Evolutionary conservation across 257 asterid genomes (phyloP), one percentile per base, ranked within the genome.

Genomic region (Jaltomata sinuosa): DNA sequence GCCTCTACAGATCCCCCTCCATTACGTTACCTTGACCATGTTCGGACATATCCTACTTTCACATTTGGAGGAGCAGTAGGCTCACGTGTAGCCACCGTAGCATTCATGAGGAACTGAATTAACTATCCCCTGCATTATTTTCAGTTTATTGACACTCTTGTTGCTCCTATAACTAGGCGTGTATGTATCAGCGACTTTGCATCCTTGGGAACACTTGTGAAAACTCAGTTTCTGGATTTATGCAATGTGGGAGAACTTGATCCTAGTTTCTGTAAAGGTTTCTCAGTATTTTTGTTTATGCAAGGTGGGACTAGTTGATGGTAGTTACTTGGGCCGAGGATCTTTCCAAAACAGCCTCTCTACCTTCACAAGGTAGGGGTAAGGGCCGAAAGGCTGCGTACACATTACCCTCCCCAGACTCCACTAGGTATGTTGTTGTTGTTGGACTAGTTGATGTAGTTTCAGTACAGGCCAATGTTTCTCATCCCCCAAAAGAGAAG

Each of bases 51-150:
- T 81, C 99, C 98, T 18, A 96, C 97, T 5, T 94, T 94, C 76
- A 92, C 90, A 91, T 94, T 93, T 82, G 98, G 98, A 81, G 99
- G 99, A 72, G 89, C 95, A 10, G 95, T 90, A 71, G 99, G 99
- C 22, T 91, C 99, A 6, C 97, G 99, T 16, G 99, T 96, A 62
- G 99, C 99, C 74, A 94, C 99, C 0, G 98, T 93, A 79, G 99
- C 97, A 22, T 96, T 96, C 89, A 93, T 88, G 55, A 93, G 98
- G 88, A 94, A 85, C 91, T 93, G 90, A 92, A 69, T 76, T 49
- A 50, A 32, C 6, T 29, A 52, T 52, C 50, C 84, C 84, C 32
- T 85, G 78, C 55, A 47, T 52, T 71, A 40, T 40, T 40, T 72
- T 72, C n/a, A 3, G 55, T 72, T 22, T 72, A 36, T 72, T n/a